Base-by-base conservation (phyloP, 257 asterid genomes). In the Ilex aquifolium region DNA sequence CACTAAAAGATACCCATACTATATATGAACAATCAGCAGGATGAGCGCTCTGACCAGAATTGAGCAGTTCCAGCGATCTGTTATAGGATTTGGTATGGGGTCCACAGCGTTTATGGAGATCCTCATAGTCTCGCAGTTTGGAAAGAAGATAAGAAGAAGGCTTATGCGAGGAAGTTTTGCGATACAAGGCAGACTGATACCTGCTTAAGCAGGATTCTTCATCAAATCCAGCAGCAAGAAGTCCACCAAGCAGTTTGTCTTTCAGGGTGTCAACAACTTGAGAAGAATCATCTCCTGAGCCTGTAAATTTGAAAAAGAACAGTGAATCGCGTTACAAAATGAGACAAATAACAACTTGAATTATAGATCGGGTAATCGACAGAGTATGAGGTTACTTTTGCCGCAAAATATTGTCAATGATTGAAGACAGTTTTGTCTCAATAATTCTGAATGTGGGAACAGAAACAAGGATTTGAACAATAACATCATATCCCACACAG, bases 91-190 rank as follows among this genome's bases (percentile, higher is more conserved):
- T 70, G 9, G 95, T 82, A 68, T 78, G 44, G 13, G 95, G 95
- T 13, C 95, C 98, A 10, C 98, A 88, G 68, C 56, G 81, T 68
- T 70, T 83, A 32, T 88, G 98, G 6, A 68, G 89, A 9, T 83
- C 80, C 78, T 88, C 96, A 10, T 91, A 83, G 64, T 78, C 75
- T 59, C 98, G 66, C 61, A 88, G 63, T 73, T 77, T 85, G 56
- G 90, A 83, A 71, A 88, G 63, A 65, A 88, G 88, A 77, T 82
- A 57, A 50, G 86, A 69, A 29, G 96, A 86, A 16, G 95, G 80
- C 31, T 65, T 72, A 31, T 32, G 66, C n/a, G 70, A 71, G 14
- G 40, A 62, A 16, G 61, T 74, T 57, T 63, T 82, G 21, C 78
- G 84, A 61, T 75, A 86, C 53, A 73, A 54, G 67, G 68, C 74